Conservation (phyloP, 441 rosid species). For the Gossypium trilobum region DNA sequence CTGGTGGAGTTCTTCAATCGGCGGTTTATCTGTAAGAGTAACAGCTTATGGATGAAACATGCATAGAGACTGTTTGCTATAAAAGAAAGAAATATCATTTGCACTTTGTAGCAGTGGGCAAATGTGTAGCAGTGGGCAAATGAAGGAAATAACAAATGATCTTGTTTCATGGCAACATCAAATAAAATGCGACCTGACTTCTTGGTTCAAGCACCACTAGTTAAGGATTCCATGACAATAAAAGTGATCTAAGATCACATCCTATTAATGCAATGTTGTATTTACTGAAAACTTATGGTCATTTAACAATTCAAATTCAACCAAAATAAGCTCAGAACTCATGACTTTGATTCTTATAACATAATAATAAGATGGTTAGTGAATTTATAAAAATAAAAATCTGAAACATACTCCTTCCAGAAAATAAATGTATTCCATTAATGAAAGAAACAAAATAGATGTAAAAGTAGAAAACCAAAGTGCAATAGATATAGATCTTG, state of each 20-base stretch:
- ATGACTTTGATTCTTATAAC: background rate
- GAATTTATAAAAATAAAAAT: background rate
- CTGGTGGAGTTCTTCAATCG: conserved; percentile 60
- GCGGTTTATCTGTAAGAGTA: conserved; percentile 50
- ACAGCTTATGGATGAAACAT: background rate
- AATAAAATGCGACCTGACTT: background rate
- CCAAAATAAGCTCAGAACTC: background rate
- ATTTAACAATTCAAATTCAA: background rate
- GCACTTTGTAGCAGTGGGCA: background rate
- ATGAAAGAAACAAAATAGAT: conserved; percentile 20
- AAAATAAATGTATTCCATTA: conserved; percentile 39
- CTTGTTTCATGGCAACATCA: background rate
- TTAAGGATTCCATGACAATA: conserved; percentile 5
- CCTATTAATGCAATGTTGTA: background rate
- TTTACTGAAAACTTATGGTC: background rate
- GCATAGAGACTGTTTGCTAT: background rate
- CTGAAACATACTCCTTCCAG: background rate
- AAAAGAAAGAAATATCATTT: background rate
- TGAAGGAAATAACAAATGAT: background rate
- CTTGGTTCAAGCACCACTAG: background rate
- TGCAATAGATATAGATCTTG: background rate
- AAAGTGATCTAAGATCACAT: background rate
- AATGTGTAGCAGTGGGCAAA: background rate
- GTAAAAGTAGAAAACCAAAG: background rate
- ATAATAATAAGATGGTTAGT: background rate